Percentiles rank a stretch among this genome's conserved stretches.
Evolutionary conservation across 768 basidiomycete species (phyloP).

Genomic region (Leccinellum luteum): DNA sequence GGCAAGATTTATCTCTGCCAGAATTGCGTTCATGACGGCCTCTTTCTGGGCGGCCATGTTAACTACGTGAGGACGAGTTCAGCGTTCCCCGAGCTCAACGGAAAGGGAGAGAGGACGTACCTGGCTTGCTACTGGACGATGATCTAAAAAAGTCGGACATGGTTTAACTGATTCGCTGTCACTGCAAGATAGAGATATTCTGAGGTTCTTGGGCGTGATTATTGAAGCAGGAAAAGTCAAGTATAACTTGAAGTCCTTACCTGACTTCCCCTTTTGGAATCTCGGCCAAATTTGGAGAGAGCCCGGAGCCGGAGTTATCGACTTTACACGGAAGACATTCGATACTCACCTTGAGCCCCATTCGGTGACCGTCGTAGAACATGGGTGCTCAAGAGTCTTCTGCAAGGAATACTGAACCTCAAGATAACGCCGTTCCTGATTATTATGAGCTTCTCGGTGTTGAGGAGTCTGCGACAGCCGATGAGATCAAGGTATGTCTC

Average conservation of each 20-base stretch:
- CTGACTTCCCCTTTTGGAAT: constrained; percentile 16
- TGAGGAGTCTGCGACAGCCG: constrained; percentile 75
- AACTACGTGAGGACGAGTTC: constrained; percentile 27
- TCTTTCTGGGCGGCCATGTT: constrained; percentile 41
- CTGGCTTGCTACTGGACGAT: constrained; percentile 30
- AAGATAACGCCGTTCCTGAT: constrained; percentile 42
- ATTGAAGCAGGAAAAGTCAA: not conserved
- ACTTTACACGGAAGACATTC: no score
- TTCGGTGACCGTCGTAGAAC: not conserved
- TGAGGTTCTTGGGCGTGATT: not conserved
- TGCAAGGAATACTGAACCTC: constrained; percentile 30
- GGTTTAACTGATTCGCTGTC: not conserved
- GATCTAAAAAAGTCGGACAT: constrained; percentile 59
- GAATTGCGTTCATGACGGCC: constrained; percentile 58
- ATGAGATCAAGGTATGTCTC: constrained; percentile 78
- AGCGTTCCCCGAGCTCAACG: not conserved
- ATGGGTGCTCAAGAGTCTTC: constrained; percentile 77
- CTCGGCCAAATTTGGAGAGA: no score
- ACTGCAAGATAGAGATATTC: not conserved
- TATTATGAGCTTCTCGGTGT: constrained; percentile 84
- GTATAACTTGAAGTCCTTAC: not conserved
- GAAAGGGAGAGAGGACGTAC: constrained; percentile 3
- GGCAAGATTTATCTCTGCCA: constrained; percentile 65
- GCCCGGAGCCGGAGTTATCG: no score
- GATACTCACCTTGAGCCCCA: not conserved